Conservation (phyloP, 2,329 filamentous ascomycete species). For the Podosphaera xanthii region DNA sequence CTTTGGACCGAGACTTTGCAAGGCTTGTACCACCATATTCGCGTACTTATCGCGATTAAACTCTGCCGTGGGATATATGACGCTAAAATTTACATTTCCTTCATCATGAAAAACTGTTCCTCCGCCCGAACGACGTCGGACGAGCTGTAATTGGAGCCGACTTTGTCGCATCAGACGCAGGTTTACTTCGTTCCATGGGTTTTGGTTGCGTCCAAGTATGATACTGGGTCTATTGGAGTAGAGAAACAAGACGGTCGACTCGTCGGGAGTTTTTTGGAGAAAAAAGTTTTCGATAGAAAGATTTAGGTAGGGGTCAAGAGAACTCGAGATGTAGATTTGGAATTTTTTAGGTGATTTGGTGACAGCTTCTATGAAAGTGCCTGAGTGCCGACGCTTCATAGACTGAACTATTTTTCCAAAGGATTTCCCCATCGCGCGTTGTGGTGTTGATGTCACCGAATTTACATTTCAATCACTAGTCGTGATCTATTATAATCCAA, state of each 20-base stretch:
- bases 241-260: constrained; percentile 61
- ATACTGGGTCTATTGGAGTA: constrained; percentile 77
- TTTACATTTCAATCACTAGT: too few relatives aligned
- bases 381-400: background rate
- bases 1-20: constrained; percentile 34
- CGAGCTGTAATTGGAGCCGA: constrained; percentile 27
- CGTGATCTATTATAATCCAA: too few relatives aligned
- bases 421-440: background rate
- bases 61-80: constrained; percentile 52
- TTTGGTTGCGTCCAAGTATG: constrained; percentile 89
- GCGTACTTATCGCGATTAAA: constrained; percentile 80
- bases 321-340: constrained; percentile 51
- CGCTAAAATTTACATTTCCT: constrained; percentile 87
- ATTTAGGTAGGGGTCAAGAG: constrained; percentile 61
- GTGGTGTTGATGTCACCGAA: background rate
- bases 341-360: constrained; percentile 22
- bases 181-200: constrained; percentile 86
- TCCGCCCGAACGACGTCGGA: constrained; percentile 69
- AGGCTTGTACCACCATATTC: constrained; percentile 74
- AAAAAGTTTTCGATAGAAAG: constrained; percentile 86
- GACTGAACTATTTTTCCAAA: background rate
- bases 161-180: constrained; percentile 30
- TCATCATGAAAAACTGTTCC: constrained; percentile 85
- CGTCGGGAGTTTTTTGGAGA: constrained; percentile 45
- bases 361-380: constrained; percentile 6